Base-by-base conservation (phyloP, 345 rosid genomes). In the Salix dunnii region DNA sequence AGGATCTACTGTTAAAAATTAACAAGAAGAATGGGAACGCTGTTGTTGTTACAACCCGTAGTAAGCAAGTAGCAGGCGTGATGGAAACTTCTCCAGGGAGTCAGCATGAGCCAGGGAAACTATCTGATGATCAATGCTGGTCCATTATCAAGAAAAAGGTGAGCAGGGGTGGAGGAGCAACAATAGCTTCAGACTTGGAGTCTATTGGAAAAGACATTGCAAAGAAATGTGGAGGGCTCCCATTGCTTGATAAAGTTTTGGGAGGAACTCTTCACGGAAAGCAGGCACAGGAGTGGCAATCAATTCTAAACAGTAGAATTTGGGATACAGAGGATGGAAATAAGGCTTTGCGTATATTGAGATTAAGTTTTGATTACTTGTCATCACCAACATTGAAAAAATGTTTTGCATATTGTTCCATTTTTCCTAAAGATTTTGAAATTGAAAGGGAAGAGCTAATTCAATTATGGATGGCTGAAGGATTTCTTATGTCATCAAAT, bases 161-260 rank as follows among this genome's bases (percentile, higher is more conserved):
- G 36, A 33, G 6, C 7, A 0, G 6, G 7, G 36, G 36, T 33
- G 36, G 36, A 33, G 36, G 7, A 0, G 6, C 36, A 33, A 5
- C 36, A 33, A 0, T 33, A 33, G 36, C 36, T 33, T 0, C 36
- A 33, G 36, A 33, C 36, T 33, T 33, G 36, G 36, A 33, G 68
- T 69, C 4, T 1, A 73, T 82, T 25, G 85, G 80, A 3, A 68
- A 38, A 27, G 67, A 21, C 3, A 76, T 82, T 64, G 82, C 77
- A 1, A 20, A 65, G 28, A 72, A 43, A 31, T 82, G 85, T 33
- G 48, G 73, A 23, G 85, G 85, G 0, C 36, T 79, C 17, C 85
- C 85, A 2, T 20, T 75, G 28, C 38, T 43, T 67, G 78, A 67
- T 14, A 67, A 7, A 4, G 78, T 75, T 38, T 67, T 67, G 25